A percentile compares a stretch with the other conserved stretches of the same genome.
phyloP scores from a whole-genome alignment of 73 alveolate genomes.

The Chromera velia region DNA sequence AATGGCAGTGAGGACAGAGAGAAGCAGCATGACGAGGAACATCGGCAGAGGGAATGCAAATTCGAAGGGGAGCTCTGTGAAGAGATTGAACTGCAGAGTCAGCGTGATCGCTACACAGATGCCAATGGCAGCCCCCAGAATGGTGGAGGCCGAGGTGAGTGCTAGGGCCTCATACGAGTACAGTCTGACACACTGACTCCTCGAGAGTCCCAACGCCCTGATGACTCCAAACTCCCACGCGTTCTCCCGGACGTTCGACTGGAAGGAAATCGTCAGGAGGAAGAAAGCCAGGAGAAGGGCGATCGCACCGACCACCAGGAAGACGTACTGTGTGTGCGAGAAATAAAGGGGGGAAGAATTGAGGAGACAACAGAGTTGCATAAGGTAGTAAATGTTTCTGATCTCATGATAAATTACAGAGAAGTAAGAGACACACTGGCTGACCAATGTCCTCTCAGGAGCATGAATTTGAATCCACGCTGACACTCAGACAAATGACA shows the following conservation, averaged over 20 bases:
- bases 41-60: conserved; percentile 67
- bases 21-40: conserved; percentile 46
- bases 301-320: conserved; percentile 64
- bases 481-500: too few relatives aligned
- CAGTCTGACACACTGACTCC: conserved; percentile 1
- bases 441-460: too few relatives aligned
- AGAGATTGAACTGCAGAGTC: conserved; percentile 69
- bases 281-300: conserved; percentile 73
- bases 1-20: conserved; percentile 59
- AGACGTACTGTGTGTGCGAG: conserved; percentile 12
- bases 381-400: conserved; percentile 51
- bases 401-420: too few relatives aligned
- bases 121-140: conserved; percentile 69
- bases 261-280: conserved; percentile 64
- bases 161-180: conserved; percentile 75
- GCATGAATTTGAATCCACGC: too few relatives aligned
- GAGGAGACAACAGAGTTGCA: conserved; percentile 49
- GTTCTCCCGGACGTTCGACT: conserved; percentile 73
- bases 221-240: conserved; percentile 78
- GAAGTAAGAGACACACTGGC: too few relatives aligned
- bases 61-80: conserved; percentile 71
- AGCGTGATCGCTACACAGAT: conserved; percentile 59
- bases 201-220: conserved; percentile 74
- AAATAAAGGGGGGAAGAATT: too few relatives aligned
- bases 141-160: conserved; percentile 56